A percentile compares a stretch with the other conserved stretches of the same genome.
Evolutionary conservation across 768 basidiomycete genomes (phyloP).

Genomic region (Lyophyllum shimeji): DNA sequence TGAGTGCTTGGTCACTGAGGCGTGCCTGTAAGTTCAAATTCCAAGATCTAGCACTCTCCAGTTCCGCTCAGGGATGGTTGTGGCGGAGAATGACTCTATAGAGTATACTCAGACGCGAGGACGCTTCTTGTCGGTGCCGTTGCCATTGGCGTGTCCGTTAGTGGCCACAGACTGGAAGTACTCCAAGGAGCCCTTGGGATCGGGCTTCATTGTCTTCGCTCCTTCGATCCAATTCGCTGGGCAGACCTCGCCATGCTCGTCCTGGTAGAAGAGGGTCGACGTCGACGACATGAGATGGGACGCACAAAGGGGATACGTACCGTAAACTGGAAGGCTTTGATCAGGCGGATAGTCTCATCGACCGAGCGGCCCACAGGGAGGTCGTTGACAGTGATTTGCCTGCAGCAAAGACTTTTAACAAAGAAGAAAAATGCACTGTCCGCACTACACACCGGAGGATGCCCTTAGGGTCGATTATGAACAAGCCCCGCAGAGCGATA

Average conservation of each 20-base stretch:
- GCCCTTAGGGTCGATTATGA: conserved; percentile 86
- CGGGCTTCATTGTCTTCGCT: conserved; percentile 77
- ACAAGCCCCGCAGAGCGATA: conserved; percentile 82
- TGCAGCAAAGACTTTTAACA: conserved; percentile 22
- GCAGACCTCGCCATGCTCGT: conserved; percentile 90
- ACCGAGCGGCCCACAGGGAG: conserved; percentile 94
- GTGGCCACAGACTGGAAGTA: conserved; percentile 53
- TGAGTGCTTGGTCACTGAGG: background rate
- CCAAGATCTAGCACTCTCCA: background rate
- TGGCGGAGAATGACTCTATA: background rate
- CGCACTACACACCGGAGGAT: conserved; percentile 50
- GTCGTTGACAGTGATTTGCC: conserved; percentile 89
- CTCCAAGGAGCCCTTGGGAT: conserved; percentile 70
- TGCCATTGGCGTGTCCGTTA: conserved; percentile 25
- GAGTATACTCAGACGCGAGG: conserved; percentile 34
- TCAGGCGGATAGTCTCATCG: conserved; percentile 86
- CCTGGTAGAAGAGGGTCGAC: conserved; percentile 39
- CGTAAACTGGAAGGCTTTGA: conserved; percentile 92
- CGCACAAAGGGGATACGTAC: conserved; percentile 38
- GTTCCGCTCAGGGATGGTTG: background rate
- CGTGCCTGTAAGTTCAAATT: background rate
- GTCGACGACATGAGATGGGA: background rate
- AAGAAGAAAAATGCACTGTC: background rate
- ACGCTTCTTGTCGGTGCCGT: conserved; percentile 55
- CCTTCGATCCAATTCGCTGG: conserved; percentile 90